These are phyloP conservation scores for Naegleria fowleri DNA, from an alignment of 208 protist genomes.

Conservation along the genomic window DNA sequence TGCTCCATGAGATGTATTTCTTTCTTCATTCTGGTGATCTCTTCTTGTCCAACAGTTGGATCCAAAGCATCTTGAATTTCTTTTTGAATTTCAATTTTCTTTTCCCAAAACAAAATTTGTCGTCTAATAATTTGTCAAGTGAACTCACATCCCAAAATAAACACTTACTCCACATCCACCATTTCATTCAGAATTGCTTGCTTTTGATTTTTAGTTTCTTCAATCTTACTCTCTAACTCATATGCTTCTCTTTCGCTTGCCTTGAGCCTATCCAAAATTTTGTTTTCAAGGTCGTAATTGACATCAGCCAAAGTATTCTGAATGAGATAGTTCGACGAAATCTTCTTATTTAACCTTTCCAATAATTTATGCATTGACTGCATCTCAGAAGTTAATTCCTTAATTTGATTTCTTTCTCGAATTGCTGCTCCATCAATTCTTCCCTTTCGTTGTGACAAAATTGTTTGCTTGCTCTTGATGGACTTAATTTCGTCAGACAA, in stretches of 20 bases:
- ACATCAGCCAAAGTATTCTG: slow-evolving; percentile 72
- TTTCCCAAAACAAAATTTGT: slow-evolving; percentile 88
- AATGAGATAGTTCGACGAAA: slow-evolving; percentile 66
- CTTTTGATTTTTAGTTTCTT: slow-evolving; percentile 66
- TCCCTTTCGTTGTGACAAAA: slow-evolving; percentile 78
- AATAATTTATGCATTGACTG: slow-evolving; percentile 79
- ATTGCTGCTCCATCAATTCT: slow-evolving; percentile 60
- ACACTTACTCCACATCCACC: slow-evolving; percentile 65
- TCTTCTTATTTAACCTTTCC: slow-evolving; percentile 80
- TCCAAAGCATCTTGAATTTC: slow-evolving; percentile 90
- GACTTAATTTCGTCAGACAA: slow-evolving; percentile 76
- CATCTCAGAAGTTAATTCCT: slow-evolving; percentile 65
- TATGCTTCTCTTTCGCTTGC: slow-evolving; percentile 79
- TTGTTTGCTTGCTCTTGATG: slow-evolving; percentile 66
- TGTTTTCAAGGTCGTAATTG: slow-evolving; percentile 79
- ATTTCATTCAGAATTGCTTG: slow-evolving; percentile 70
- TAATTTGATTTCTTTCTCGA: slow-evolving; percentile 65
- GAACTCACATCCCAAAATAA: background rate
- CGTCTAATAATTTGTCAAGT: slow-evolving; percentile 32
- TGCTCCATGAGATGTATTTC: slow-evolving; percentile 90
- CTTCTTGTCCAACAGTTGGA: slow-evolving; percentile 78
- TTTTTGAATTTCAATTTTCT: slow-evolving; percentile 87
- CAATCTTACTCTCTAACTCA: slow-evolving; percentile 71
- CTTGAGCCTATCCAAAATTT: slow-evolving; percentile 58
- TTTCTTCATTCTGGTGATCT: slow-evolving; percentile 87